Base-by-base conservation (phyloP, 1,284 basidiomycete species). In the Moesziomyces globuligerus region DNA sequence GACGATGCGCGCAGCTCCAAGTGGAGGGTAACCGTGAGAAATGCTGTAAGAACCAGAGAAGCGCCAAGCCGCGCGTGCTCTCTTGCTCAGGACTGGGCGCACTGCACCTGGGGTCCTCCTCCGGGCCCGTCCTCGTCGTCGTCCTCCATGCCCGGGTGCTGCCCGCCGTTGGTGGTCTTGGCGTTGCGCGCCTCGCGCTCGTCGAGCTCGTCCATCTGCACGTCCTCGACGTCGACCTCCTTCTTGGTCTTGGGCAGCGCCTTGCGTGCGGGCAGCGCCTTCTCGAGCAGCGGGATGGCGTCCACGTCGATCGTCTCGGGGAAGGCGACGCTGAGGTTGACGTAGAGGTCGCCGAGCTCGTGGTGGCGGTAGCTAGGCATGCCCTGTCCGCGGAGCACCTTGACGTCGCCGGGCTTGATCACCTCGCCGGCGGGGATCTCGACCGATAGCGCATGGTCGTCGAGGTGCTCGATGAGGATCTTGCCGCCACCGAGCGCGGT, bases 341-440 rank as follows among this genome's bases (percentile, higher is more conserved):
- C 87, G 83, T 90, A 94, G 70, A 99, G 87, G 84, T 98, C 94
- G 40, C 96, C 96, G 46, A 90, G 88, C 83, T 98, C 94, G 85
- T 98, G 96, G 85, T 98, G 94, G 72, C 96, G 89, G 84, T 91
- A 91, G 59, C 95, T 97, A 36, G 95, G 96, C 96, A 99, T 98
- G 72, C 96, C 96, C 84, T 98, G 94, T 8, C 91, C 91, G 48
- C 89, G 88, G 72, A 99, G 91, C 67, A 95, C 90, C 85, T 98
- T 98, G 81, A 94, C 83, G 84, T 74, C 79, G 93, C 95, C 93
- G 72, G 95, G 90, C 86, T 96, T 96, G 81, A 97, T 88, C 45
- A 98, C 89, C 83, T 97, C 94, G 42, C 96, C 95, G 41, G 89
- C 87, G 15, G 76, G 77, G 62, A 98, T 88, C 62, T 89, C 90